Percentiles rank a stretch among this genome's conserved stretches.
These are phyloP conservation scores for Ophiostoma sp. DNA, from an alignment of 2,329 filamentous ascomycete species.

Conservation along the genomic window DNA sequence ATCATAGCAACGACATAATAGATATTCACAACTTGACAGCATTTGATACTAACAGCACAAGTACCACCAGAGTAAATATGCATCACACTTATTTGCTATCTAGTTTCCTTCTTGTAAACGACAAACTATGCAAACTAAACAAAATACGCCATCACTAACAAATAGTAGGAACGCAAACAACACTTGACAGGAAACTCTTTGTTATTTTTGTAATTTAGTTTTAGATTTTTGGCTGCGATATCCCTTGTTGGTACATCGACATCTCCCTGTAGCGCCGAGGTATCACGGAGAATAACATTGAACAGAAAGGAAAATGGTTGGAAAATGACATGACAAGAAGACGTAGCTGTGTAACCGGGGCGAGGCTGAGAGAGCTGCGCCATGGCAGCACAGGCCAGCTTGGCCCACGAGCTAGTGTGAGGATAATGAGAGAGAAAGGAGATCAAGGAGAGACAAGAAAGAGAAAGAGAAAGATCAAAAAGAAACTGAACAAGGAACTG, in stretches of 20 bases:
- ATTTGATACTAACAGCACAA: background rate
- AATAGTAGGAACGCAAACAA: background rate
- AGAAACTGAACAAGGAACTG: background rate
- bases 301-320: background rate
- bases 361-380: background rate
- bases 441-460: background rate
- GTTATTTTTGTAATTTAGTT: background rate
- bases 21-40: background rate
- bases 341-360: background rate
- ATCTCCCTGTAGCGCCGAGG: constrained; percentile 5
- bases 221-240: background rate
- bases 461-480: background rate
- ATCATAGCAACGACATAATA: background rate
- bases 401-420: background rate
- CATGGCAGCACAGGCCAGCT: background rate
- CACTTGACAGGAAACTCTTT: background rate
- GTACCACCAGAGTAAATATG: background rate
- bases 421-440: background rate
- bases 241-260: background rate
- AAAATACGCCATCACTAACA: background rate
- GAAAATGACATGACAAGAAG: constrained; percentile 8
- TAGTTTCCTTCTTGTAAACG: background rate
- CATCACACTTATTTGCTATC: background rate
- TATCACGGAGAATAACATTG: constrained; percentile 4
- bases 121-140: background rate